Base-by-base conservation (phyloP, 768 basidiomycete species). In the Mycena kentingensis region DNA sequence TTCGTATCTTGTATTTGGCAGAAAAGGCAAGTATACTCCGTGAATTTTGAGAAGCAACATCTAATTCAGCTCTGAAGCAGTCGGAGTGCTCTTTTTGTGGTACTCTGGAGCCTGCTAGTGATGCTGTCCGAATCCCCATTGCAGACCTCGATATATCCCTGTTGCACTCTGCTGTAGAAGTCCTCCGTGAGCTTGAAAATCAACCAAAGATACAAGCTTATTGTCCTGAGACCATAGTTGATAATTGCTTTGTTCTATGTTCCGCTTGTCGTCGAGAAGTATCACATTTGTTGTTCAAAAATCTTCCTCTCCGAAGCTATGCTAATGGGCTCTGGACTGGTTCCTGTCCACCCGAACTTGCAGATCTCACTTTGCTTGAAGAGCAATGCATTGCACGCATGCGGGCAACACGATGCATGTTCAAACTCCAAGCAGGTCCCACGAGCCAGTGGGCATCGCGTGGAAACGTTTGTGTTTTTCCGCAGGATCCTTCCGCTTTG, bases 261-360 rank as follows among this genome's bases (percentile, higher is more conserved):
- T 4, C 24, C 2, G 5, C 12, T 12, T 56, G 55, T 43, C 21
- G 43, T 24, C 48, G 25, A 5, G 47, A 42, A 6, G 35, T 55
- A 16, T 10, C 21, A 19, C 19, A 43, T 10, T 7, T 3, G 26
- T 6, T 6, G 12, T 41, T 48, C 34, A 18, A 37, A 13, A 10
- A 5, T 19, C 51, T 53, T 47, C 62, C 62, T 49, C 18, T 61
- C 6, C 60, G 57, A 21, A 58, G 56, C 31, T 63, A 63, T 58
- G 62, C 60, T 5, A 62, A 63, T 42, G 60, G 60, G 6, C 32
- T 60, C 22, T 64, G 62, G 63, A 60, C 54, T 7, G 63, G 63
- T 1, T 12, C 21, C 7, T 12, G 54, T 22, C 63, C 63, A 6
- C 34, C 27, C 5, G 57, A 60, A 36, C 52, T 63, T 15, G 3